Conservation (phyloP, 129 eudicot species). For the Escallonia rubra region DNA sequence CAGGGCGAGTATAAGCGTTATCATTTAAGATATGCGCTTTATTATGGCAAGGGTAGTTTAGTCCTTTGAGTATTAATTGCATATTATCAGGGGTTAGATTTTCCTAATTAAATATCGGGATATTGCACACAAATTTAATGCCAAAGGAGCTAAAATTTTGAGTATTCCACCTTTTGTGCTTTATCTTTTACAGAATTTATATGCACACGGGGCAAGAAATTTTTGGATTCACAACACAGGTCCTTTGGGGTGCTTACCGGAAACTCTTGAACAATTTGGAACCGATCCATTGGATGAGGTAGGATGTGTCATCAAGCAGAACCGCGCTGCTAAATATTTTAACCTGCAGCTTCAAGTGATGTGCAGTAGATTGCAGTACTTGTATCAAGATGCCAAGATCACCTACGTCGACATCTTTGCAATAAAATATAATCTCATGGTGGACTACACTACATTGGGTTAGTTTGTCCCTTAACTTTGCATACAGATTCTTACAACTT, state of each 20-base stretch:
- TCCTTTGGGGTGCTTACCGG: conserved; percentile 82
- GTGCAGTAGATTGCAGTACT: conserved; percentile 52
- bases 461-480: conserved; percentile 10
- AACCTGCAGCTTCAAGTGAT: conserved; percentile 81
- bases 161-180: background rate
- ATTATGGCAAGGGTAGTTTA: too few species aligned
- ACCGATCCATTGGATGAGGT: conserved; percentile 62
- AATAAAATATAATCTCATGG: conserved; percentile 68
- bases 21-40: too few species aligned
- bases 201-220: conserved; percentile 67
- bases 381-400: conserved; percentile 51
- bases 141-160: too few species aligned
- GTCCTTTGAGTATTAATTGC: too few species aligned
- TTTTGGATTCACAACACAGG: conserved; percentile 97
- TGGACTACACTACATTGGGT: conserved; percentile 74
- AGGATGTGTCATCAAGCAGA: conserved; percentile 66
- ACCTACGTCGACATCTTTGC: conserved; percentile 67
- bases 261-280: conserved; percentile 68
- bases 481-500: background rate
- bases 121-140: too few species aligned
- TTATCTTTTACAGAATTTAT: conserved; percentile 42
- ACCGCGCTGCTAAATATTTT: conserved; percentile 69
- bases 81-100: too few species aligned
- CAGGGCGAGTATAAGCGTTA: too few species aligned
- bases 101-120: too few species aligned